Percentiles rank a stretch among this genome's conserved stretches.
phyloP scores from a whole-genome alignment of 2,329 filamentous ascomycete species.

The Davidsoniella neocaledoniae region DNA sequence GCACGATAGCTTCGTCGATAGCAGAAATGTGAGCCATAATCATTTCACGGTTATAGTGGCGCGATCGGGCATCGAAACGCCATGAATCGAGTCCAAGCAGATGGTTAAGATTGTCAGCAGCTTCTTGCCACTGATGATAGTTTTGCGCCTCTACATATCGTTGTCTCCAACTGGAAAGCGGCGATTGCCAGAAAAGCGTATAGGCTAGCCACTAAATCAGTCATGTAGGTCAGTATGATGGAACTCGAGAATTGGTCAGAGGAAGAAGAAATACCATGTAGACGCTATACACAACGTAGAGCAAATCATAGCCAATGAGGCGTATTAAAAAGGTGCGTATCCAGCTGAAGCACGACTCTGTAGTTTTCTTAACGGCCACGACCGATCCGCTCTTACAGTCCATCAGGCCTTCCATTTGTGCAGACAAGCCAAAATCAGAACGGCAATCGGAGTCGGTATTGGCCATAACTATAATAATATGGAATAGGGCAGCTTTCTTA shows the following conservation, averaged over 20 bases:
- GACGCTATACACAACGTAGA: slow-evolving; percentile 2
- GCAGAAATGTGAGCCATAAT: slow-evolving; percentile 62
- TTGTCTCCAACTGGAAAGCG: slow-evolving; percentile 7
- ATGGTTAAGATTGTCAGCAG: slow-evolving; percentile 70
- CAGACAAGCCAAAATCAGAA: too few relatives aligned
- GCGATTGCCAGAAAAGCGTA: slow-evolving; percentile 9
- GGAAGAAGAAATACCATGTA: neutral
- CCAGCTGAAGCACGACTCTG: slow-evolving; percentile 2
- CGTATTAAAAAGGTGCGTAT: neutral
- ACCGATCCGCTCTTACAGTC: too few relatives aligned
- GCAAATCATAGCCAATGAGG: slow-evolving; percentile 8
- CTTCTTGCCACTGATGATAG: slow-evolving; percentile 76
- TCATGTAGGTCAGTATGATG: neutral
- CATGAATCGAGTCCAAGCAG: slow-evolving; percentile 67
- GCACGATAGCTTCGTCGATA: slow-evolving; percentile 50
- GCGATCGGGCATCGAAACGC: slow-evolving; percentile 66
- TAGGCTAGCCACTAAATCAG: slow-evolving; percentile 7
- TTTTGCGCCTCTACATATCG: slow-evolving; percentile 47
- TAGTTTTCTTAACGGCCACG: neutral
- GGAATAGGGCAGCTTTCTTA: too few relatives aligned
- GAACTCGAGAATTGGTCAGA: neutral
- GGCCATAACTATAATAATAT: too few relatives aligned
- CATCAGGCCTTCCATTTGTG: too few relatives aligned
- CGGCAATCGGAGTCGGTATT: too few relatives aligned
- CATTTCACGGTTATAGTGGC: slow-evolving; percentile 72